A percentile compares a stretch with the other conserved stretches of the same genome.
phyloP scores from a whole-genome alignment of 345 rosid species.

The Corymbia maculata region DNA sequence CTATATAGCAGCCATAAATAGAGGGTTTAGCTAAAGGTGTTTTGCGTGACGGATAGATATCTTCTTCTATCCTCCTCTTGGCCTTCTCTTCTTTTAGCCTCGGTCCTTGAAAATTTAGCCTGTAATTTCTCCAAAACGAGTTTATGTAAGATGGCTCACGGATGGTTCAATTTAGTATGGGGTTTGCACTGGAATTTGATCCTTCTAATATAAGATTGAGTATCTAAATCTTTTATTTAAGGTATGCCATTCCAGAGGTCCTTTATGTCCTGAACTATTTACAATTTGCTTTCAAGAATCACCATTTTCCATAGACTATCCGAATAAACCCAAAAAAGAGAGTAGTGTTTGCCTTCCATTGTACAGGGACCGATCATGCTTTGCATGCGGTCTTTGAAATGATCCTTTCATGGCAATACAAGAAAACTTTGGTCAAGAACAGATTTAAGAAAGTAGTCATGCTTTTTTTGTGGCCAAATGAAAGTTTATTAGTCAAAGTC shows the following conservation, averaged over 20 bases:
- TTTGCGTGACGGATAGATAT: not conserved
- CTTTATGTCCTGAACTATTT: not conserved
- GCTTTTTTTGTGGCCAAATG: not conserved
- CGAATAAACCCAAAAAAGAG: not conserved
- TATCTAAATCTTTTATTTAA: not conserved
- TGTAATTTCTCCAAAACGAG: not conserved
- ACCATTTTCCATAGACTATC: not conserved
- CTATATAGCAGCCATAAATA: not conserved
- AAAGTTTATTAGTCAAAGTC: not conserved
- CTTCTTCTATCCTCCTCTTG: not conserved
- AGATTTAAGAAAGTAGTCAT: not conserved
- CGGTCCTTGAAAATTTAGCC: not conserved
- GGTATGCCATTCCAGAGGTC: not conserved
- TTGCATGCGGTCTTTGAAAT: not conserved
- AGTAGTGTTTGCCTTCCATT: not conserved
- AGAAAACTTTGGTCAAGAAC: not conserved
- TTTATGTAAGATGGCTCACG: not conserved
- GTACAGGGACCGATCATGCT: not conserved
- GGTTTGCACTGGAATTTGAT: not conserved
- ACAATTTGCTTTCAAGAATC: not conserved
- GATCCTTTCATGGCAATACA: not conserved
- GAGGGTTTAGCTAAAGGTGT: not conserved
- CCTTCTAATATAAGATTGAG: not conserved
- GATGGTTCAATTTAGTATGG: not conserved
- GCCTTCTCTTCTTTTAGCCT: not conserved